Base-by-base conservation (phyloP, 768 basidiomycete species). In the Leucosporidium yakuticum region DNA sequence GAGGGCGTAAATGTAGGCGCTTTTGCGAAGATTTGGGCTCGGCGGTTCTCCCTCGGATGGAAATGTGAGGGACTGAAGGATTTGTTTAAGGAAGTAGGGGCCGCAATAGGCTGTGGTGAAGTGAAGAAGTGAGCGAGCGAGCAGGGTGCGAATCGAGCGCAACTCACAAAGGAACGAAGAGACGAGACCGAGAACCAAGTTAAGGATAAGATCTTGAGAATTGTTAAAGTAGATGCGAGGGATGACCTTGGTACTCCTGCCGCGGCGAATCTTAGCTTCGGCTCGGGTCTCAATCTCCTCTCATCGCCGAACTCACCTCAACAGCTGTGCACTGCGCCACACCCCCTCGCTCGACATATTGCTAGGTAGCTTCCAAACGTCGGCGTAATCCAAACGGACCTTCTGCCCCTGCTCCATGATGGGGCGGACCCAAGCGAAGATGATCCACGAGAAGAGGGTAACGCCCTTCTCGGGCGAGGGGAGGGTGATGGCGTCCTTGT, bases 1-100 rank as follows among this genome's bases (percentile, higher is more conserved):
- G 23, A 61, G 23, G 9, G 71, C 59, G 49, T 70, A 74, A 57
- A 74, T 62, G 62, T 68, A 74, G 9, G 74, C 74, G 11, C 17
- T 31, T 23, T 58, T 60, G 34, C 64, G 64, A 12, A 66, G 36
- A 11, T 15, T 48, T 1, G 61, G 49, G 47, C 65, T 59, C 20
- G 21, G 31, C 2, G 60, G 55, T n/a, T 57, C 54, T 0, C 53
- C 60, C 8, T 47, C n/a, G 7, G 21, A 25, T 31, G 56, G 27
- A 0, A 63, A 39, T 4, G 62, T n/a, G 44, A 73, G 59, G 17
- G 71, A 64, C 17, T 63, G 47, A 49, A 73, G 62, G 63, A 73
- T 69, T 23, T 60, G 62, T 20, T 65, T 65, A 49, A 73, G 65
- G 51, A 64, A 69, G 60, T 58, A 73, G 14, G 68, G 68, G 0